Percentiles rank a stretch among this genome's conserved stretches.
Conservation (phyloP, 805 yeast genomes). For the Ogataea angusta region DNA sequence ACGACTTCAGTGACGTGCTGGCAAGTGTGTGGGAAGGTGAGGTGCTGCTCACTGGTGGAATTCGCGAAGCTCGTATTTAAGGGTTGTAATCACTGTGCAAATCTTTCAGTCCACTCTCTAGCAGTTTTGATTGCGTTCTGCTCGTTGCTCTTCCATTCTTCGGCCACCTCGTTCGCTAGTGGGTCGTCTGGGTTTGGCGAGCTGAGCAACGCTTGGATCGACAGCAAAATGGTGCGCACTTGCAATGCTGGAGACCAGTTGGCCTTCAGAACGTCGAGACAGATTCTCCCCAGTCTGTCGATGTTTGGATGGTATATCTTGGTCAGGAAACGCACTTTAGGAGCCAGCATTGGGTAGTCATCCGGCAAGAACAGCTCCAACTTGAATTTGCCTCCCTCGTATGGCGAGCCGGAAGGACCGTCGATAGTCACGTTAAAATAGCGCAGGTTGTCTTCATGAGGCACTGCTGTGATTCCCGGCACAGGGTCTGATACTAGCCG, state of each 20-base stretch:
- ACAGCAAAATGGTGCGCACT: slow-evolving; percentile 84
- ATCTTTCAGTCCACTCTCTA: slow-evolving; percentile 64
- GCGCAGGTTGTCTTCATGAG: slow-evolving; percentile 91
- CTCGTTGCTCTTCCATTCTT: slow-evolving; percentile 90
- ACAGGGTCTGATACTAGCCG: slow-evolving; percentile 91
- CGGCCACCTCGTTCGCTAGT: slow-evolving; percentile 95
- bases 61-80: slow-evolving; percentile 9
- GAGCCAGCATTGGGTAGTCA: slow-evolving; percentile 98
- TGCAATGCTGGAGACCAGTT: slow-evolving; percentile 99
- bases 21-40: slow-evolving; percentile 64
- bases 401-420: slow-evolving; percentile 90
- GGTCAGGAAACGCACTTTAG: slow-evolving; percentile 90
- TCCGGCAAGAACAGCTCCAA: slow-evolving; percentile 90
- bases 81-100: slow-evolving; percentile 38
- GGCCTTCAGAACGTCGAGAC: slow-evolving; percentile 89
- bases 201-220: slow-evolving; percentile 89
- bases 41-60: slow-evolving; percentile 17
- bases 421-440: slow-evolving; percentile 89
- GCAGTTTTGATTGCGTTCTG: slow-evolving; percentile 78
- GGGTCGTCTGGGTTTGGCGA: slow-evolving; percentile 99
- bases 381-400: slow-evolving; percentile 75
- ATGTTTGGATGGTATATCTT: slow-evolving; percentile 96
- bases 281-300: slow-evolving; percentile 91
- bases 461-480: slow-evolving; percentile 90
- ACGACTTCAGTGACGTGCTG: slow-evolving; percentile 76